Evolutionary conservation across 768 basidiomycete species (phyloP), one percentile per base, ranked within the genome.

Genomic region (Psilocybe sp.): DNA sequence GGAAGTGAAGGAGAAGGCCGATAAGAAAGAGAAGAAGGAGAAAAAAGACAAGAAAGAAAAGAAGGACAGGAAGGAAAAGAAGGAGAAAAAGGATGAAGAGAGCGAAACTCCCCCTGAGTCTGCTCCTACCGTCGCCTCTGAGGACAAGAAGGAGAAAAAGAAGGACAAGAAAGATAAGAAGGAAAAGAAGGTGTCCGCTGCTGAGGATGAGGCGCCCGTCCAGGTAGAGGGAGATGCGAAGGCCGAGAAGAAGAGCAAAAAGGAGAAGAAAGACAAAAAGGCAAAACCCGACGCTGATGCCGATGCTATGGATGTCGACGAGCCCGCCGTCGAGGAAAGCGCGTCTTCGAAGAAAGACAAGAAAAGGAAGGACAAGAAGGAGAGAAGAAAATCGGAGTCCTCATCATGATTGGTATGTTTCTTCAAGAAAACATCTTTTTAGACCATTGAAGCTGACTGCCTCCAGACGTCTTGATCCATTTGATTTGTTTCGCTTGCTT

Each of bases 211-310:
- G 18, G 50, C 40, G 40, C 2, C 54, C 20, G 33, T 58, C 12
- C 51, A 41, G 28, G 47, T 47, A 33, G 58, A 55, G 35, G 56
- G 60, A 41, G 52, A 53, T 36, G 58, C 57, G 43, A 53, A 45
- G n/a, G 52, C 43, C n/a, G 61, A 65, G 49, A 64, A 64, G 56
- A 62, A 65, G 53, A 64, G 69, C 57, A 64, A 63, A 50, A 59
- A 64, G 50, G 58, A 63, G 47, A 60, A 66, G 46, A 57, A 65
- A 37, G 64, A 69, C 34, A 35, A 50, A 20, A 34, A 35, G 14
- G 9, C 23, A 5, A 3, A 55, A 28, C 20, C 58, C 16, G 50
- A 41, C 20, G 38, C 50, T 35, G 59, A 51, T 34, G 31, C 48
- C 38, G 47, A 23, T n/a, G 8, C 52, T 20, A 38, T 57, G 16